Percentiles rank a stretch among this genome's conserved stretches.
phyloP scores from a whole-genome alignment of 148 eudicot genomes.

The Bassia scoparia region DNA sequence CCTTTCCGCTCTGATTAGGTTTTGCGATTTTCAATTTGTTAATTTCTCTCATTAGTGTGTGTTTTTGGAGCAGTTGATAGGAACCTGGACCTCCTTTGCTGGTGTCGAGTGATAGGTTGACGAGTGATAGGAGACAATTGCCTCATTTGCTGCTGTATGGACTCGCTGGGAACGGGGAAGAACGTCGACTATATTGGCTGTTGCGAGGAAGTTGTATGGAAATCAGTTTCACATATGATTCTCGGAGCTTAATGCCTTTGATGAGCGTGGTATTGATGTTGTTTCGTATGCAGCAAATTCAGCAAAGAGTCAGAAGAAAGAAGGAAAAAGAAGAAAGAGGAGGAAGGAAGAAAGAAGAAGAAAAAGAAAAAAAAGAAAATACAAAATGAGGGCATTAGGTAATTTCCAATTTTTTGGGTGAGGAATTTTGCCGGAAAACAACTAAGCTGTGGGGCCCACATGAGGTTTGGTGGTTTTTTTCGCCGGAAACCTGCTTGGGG shows the following conservation, averaged over 20 bases:
- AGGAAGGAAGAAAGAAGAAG: too few species aligned
- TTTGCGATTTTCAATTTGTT: not conserved
- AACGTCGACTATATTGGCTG: slow-evolving; percentile 85
- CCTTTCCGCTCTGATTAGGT: not conserved
- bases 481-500: too few species aligned
- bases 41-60: not conserved
- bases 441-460: too few species aligned
- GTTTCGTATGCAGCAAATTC: slow-evolving; percentile 98
- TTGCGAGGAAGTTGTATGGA: slow-evolving; percentile 86
- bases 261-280: slow-evolving; percentile 94
- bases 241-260: slow-evolving; percentile 94
- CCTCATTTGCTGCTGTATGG: slow-evolving; percentile 96
- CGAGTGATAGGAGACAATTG: slow-evolving; percentile 75
- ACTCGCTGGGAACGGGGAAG: slow-evolving; percentile 96
- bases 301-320: too few species aligned
- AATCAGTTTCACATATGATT: slow-evolving; percentile 79
- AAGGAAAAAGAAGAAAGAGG: too few species aligned
- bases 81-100: too few species aligned
- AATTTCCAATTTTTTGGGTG: too few species aligned
- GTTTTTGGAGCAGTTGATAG: slow-evolving; percentile 58
- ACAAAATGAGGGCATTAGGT: too few species aligned
- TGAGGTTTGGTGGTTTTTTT: too few species aligned
- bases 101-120: too few species aligned
- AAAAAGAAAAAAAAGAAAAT: too few species aligned
- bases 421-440: too few species aligned